Percentiles rank a stretch among this genome's conserved stretches.
These are phyloP conservation scores for Yamadazyma epiphylla DNA, from an alignment of 1,139 yeast genomes.

Conservation along the genomic window DNA sequence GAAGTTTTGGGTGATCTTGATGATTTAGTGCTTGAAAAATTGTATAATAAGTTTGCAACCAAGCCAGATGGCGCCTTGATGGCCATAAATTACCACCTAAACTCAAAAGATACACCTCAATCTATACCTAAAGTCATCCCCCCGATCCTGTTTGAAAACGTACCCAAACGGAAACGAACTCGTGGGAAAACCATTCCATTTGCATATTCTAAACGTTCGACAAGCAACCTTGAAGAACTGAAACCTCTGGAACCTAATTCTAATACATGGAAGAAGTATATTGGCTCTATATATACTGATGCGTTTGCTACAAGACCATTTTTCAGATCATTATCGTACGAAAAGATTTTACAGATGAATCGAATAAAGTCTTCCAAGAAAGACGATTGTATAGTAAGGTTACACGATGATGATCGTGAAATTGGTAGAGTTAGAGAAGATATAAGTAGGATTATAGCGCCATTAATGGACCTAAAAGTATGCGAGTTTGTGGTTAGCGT, in stretches of 20 bases:
- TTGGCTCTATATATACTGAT: slow-evolving; percentile 70
- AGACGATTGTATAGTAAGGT: slow-evolving; percentile 29
- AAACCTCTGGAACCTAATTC: slow-evolving; percentile 11
- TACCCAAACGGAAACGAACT: slow-evolving; percentile 11
- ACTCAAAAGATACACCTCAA: slow-evolving; percentile 10
- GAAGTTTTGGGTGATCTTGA: slow-evolving; percentile 21
- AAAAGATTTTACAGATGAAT: slow-evolving; percentile 25
- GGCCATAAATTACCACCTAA: slow-evolving; percentile 28
- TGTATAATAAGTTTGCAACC: slow-evolving; percentile 21
- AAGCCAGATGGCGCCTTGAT: slow-evolving; percentile 20
- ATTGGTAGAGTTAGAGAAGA: slow-evolving; percentile 78
- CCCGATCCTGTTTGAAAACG: slow-evolving; percentile 10
- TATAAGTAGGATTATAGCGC: slow-evolving; percentile 63
- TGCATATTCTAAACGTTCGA: slow-evolving; percentile 8
- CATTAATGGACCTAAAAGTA: slow-evolving; percentile 56
- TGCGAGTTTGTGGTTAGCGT: slow-evolving; percentile 57
- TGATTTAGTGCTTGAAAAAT: slow-evolving; percentile 10
- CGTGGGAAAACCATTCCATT: slow-evolving; percentile 12
- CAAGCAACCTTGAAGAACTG: slow-evolving; percentile 7
- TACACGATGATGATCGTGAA: slow-evolving; percentile 45
- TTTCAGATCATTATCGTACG: slow-evolving; percentile 45
- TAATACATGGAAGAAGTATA: slow-evolving; percentile 31
- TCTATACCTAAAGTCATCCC: slow-evolving; percentile 8
- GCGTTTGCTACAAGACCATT: slow-evolving; percentile 88
- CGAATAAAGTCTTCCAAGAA: slow-evolving; percentile 19